Base-by-base conservation (phyloP, 768 basidiomycete genomes). In the Suillus clintonianus region DNA sequence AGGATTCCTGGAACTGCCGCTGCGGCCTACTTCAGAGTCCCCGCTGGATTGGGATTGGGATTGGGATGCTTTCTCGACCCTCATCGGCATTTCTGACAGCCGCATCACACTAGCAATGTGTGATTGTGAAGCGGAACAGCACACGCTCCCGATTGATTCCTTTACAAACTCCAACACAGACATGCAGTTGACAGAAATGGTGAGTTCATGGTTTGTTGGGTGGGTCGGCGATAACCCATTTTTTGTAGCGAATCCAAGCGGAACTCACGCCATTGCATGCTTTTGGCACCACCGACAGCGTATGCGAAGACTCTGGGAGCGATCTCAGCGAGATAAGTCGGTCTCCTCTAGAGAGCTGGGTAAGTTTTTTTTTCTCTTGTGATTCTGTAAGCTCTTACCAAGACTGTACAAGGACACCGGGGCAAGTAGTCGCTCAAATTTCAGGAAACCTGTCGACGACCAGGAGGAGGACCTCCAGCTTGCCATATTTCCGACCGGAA, bases 401-500 rank as follows among this genome's bases (percentile, higher is more conserved):
- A 11, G 27, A 9, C 24, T 24, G 15, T 5, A 30, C 24, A 41
- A 57, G 56, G 39, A 57, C 15, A 19, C 56, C 27, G 37, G 4
- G 11, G 39, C 2, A 27, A 39, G 24, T 15, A 19, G 10, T 17
- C 13, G 13, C 34, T 56, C n/a, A 15, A 59, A n/a, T 13, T 13
- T 27, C 30, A 11, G 9, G 22, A 22, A 51, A 58, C 7, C 10
- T 30, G 39, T 45, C 5, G 39, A n/a, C 4, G 48, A 55, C 14
- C 69, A 65, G 67, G 73, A 67, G 30, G 34, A 57, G 34, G 45
- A 67, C 22, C 58, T 15, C 6, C 10, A 10, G 6, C 61, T 65
- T 4, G 63, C 67, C 6, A 51, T 69, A 10, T 64, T 76, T 43
- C 71, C 75, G 32, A 71, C 71, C n/a, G 67, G 68, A 22, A 72